A percentile compares a stretch with the other conserved stretches of the same genome.
Evolutionary conservation across 2,329 filamentous ascomycete genomes (phyloP).

Genomic region (Verruconis gallopava): DNA sequence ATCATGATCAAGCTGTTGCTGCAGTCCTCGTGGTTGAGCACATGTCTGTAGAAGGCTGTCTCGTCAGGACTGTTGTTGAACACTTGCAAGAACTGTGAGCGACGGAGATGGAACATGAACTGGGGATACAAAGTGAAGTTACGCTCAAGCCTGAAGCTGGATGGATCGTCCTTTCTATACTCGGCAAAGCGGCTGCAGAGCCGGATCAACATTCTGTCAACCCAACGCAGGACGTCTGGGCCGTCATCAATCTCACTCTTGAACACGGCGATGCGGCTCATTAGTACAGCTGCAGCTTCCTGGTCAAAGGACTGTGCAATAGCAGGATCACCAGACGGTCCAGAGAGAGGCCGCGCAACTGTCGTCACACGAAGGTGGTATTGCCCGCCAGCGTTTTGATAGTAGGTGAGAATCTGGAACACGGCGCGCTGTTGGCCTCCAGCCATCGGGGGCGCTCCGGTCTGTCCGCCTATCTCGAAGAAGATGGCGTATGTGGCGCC

Average conservation of each 20-base stretch:
- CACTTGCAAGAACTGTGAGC: slow-evolving; percentile 94
- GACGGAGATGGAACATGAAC: slow-evolving; percentile 98
- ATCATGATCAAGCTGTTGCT: slow-evolving; percentile 98
- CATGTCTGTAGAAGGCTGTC: slow-evolving; percentile 96
- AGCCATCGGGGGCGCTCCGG: slow-evolving; percentile 63
- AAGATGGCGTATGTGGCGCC: slow-evolving; percentile 90
- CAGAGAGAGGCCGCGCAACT: slow-evolving; percentile 78
- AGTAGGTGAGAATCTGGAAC: slow-evolving; percentile 98
- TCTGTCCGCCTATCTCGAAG: slow-evolving; percentile 94
- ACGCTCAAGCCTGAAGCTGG: slow-evolving; percentile 87
- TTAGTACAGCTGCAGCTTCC: slow-evolving; percentile 90
- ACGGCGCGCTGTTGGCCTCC: slow-evolving; percentile 83
- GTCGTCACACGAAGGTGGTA: slow-evolving; percentile 95
- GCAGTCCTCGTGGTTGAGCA: slow-evolving; percentile 93
- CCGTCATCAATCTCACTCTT: slow-evolving; percentile 98
- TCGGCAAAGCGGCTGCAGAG: slow-evolving; percentile 94
- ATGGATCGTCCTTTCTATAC: slow-evolving; percentile 95
- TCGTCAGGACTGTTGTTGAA: slow-evolving; percentile 99
- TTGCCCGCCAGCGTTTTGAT: slow-evolving; percentile 91
- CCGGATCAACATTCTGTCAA: slow-evolving; percentile 94
- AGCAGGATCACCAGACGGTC: slow-evolving; percentile 84
- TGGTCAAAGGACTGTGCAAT: slow-evolving; percentile 97
- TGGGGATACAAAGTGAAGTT: slow-evolving; percentile 98
- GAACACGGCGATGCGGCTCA: slow-evolving; percentile 98
- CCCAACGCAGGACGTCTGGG: slow-evolving; percentile 95